phyloP scores from a whole-genome alignment of 192 early-diverging fungal genomes.

The Mortierella hygrophila region DNA sequence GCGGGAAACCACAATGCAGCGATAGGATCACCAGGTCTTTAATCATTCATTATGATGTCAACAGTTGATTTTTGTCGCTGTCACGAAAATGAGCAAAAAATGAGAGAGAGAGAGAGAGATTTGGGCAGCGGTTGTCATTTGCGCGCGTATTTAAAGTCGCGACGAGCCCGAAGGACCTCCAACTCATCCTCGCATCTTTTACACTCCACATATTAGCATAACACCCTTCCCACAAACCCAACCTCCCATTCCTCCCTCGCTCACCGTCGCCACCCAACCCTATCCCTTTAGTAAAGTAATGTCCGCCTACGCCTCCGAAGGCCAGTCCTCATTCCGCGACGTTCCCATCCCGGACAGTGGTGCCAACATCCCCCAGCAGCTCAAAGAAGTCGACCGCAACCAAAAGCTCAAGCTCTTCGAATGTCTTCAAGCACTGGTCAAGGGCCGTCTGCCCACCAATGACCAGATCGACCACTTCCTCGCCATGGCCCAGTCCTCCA shows the following conservation, averaged over 20 bases:
- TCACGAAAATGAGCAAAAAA: no score
- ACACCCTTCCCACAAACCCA: background rate
- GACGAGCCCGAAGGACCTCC: no score
- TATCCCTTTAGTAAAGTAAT: background rate
- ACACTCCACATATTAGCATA: no score
- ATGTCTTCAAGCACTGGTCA: conserved; percentile 45
- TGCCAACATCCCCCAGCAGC: conserved; percentile 37
- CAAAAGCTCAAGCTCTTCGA: conserved; percentile 55
- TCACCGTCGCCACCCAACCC: background rate
- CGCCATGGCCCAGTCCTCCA: conserved; percentile 27
- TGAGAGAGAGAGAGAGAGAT: no score
- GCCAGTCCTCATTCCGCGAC: conserved; percentile 15
- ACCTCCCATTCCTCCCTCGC: background rate
- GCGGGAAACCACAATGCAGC: background rate
- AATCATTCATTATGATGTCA: background rate
- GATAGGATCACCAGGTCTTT: background rate
- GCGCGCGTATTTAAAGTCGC: no score
- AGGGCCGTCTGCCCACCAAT: conserved; percentile 60
- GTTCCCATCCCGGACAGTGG: conserved; percentile 36
- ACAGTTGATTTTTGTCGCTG: background rate
- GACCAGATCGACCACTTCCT: conserved; percentile 53
- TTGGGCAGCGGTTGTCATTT: no score
- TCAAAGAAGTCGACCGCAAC: conserved; percentile 43
- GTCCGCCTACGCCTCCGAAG: conserved; percentile 27
- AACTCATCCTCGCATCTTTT: no score